phyloP scores from a whole-genome alignment of 495 filamentous ascomycete species.

The Staphylotrichum longicolle region DNA sequence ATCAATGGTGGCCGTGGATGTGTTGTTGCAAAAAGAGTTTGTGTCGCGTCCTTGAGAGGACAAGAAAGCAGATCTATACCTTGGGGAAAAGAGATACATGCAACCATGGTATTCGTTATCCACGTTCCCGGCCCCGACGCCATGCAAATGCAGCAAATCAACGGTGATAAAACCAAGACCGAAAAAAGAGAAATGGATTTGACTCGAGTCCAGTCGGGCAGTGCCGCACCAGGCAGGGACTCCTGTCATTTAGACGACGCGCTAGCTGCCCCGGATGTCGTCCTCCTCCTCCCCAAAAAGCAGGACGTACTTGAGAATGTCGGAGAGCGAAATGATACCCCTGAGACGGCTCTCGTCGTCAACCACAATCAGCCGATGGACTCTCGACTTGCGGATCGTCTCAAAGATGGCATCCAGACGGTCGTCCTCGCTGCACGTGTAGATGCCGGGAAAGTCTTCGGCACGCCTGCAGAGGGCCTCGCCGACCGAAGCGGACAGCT shows the following conservation, averaged over 20 bases:
- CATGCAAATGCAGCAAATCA: slow-evolving; percentile 33
- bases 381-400: slow-evolving; percentile 89
- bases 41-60: slow-evolving; percentile 16
- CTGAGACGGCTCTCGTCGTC: slow-evolving; percentile 82
- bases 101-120: slow-evolving; percentile 35
- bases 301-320: slow-evolving; percentile 94
- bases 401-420: slow-evolving; percentile 94
- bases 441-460: slow-evolving; percentile 92
- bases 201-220: too few relatives aligned
- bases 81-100: slow-evolving; percentile 27
- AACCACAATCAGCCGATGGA: slow-evolving; percentile 89
- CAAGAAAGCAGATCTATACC: slow-evolving; percentile 31
- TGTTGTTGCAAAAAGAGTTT: slow-evolving; percentile 1
- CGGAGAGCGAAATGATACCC: slow-evolving; percentile 89
- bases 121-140: slow-evolving; percentile 32
- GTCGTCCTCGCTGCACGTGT: slow-evolving; percentile 90
- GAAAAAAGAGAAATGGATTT: background rate
- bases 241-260: background rate
- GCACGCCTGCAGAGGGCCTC: slow-evolving; percentile 85
- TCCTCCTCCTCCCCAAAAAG: slow-evolving; percentile 76
- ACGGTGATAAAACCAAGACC: background rate
- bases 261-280: slow-evolving; percentile 32
- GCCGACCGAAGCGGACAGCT: slow-evolving; percentile 80
- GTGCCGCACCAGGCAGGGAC: too few relatives aligned
- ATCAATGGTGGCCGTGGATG: background rate